Base-by-base conservation (phyloP, 129 eudicot genomes). In the Pulicaria dysenterica region DNA sequence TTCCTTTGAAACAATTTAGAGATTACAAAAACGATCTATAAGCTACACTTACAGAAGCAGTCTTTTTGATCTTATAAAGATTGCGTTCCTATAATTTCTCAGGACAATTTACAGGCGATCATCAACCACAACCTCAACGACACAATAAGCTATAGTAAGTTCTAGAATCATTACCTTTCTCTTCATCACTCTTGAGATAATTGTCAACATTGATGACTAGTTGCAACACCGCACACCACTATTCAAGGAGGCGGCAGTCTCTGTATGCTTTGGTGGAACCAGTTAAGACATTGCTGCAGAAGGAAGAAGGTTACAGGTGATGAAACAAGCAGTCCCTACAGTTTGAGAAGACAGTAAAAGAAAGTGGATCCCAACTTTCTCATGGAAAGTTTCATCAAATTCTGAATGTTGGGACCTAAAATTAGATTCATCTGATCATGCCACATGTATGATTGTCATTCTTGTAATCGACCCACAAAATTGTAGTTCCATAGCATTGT, bases 241-340 rank as follows among this genome's bases (percentile, higher is more conserved):
- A 24, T 67, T 14, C 15, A 36, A 48, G 9, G 8, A 15, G 12
- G 48, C n/a, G 13, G 13, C 0, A 34, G 31, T 12, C 50, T 50
- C 49, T 16, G 41, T 50, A 4, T 50, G 14, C 0, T 36, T 36
- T 39, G 38, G 14, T 36, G 8, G 50, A 50, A 36, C 15, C 46
- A 8, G 45, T 39, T n/a, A n/a, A 37, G 60, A 68, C 60, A 68
- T 39, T n/a, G 40, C 47, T 69, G 74, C 41, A 69, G 14, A 63
- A 9, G 12, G 16, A 6, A 63, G 4, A 58, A 4, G n/a, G 13
- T 57, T 24, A 54, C 62, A 57, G 40, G 17, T 24, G 31, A 24
- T 24, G 31, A 24, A 24, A 67, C 48, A 69, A 38, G 73, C 48
- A 49, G 8, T 15, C 59, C 16, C 34, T 24, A 48, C 34, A 67